Evolutionary conservation across 805 yeast species (phyloP).

Genomic region (Wickerhamiella allomyrinae): DNA sequence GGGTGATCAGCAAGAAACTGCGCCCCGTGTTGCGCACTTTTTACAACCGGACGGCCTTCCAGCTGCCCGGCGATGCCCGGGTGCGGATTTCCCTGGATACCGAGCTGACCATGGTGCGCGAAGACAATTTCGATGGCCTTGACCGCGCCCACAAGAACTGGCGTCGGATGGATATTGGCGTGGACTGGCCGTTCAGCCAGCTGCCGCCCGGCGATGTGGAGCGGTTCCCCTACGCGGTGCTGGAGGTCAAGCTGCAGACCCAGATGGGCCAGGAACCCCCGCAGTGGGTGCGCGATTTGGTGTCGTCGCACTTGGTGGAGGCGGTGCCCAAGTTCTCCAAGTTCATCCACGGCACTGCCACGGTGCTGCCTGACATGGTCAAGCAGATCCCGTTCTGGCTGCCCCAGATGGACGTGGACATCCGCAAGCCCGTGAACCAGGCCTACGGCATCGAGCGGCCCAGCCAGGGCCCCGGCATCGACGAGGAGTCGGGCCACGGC

Average conservation of each 20-base stretch:
- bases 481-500: constrained; percentile 9
- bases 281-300: constrained; percentile 87
- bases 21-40: constrained; percentile 94
- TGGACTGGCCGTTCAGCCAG: constrained; percentile 87
- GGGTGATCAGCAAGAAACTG: constrained; percentile 66
- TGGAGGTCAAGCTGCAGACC: constrained; percentile 94
- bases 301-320: constrained; percentile 84
- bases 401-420: constrained; percentile 93
- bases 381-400: constrained; percentile 89
- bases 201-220: constrained; percentile 73
- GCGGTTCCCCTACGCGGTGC: constrained; percentile 92
- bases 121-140: constrained; percentile 86
- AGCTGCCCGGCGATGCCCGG: constrained; percentile 97
- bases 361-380: constrained; percentile 73
- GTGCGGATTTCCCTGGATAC: constrained; percentile 97
- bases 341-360: constrained; percentile 91
- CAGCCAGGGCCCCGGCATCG: constrained; percentile 7
- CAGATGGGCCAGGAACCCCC: constrained; percentile 99
- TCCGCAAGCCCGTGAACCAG: constrained; percentile 68
- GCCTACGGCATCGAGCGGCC: constrained; percentile 51
- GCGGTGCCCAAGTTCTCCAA: constrained; percentile 97
- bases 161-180: constrained; percentile 98
- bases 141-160: constrained; percentile 87
- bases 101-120: constrained; percentile 93
- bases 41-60: constrained; percentile 97